Evolutionary conservation across 1,284 basidiomycete species (phyloP).

Genomic region (Coniferiporia sulphurascens): DNA sequence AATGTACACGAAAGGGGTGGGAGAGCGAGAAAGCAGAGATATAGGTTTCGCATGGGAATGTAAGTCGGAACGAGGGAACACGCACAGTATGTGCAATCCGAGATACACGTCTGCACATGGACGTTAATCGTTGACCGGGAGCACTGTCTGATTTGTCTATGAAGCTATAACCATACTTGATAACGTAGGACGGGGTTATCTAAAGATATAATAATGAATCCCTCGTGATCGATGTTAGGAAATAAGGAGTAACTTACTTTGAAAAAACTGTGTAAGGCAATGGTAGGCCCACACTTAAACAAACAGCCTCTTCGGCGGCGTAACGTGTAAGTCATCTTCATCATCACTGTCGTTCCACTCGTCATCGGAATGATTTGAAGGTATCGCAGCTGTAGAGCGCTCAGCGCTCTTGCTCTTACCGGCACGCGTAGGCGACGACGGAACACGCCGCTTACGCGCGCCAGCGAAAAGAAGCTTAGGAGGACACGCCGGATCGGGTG

Average conservation of each 20-base stretch:
- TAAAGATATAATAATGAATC: background rate
- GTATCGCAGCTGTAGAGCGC: conserved; percentile 1
- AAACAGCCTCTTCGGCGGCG: conserved; percentile 16
- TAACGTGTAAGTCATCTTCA: conserved; percentile 12
- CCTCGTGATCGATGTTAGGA: background rate
- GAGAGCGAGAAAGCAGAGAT: background rate
- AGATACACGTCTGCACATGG: background rate
- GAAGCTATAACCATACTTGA: background rate
- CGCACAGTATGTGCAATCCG: background rate
- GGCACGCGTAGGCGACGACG: conserved; percentile 12
- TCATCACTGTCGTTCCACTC: conserved; percentile 19
- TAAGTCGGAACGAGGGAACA: background rate
- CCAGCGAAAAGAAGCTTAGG: conserved; percentile 22
- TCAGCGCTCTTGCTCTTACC: background rate
- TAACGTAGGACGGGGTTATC: background rate
- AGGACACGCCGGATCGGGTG: conserved; percentile 21
- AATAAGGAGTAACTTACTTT: background rate
- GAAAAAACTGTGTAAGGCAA: background rate
- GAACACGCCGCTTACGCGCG: conserved; percentile 3
- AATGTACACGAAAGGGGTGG: background rate
- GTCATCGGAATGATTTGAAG: background rate
- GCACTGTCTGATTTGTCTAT: background rate
- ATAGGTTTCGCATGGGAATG: conserved; percentile 5
- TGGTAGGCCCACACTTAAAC: background rate
- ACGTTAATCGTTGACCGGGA: background rate